Percentiles rank a stretch among this genome's conserved stretches.
Evolutionary conservation across 169 alveolate species (phyloP).

Genomic region (Plasmodium vivax): DNA sequence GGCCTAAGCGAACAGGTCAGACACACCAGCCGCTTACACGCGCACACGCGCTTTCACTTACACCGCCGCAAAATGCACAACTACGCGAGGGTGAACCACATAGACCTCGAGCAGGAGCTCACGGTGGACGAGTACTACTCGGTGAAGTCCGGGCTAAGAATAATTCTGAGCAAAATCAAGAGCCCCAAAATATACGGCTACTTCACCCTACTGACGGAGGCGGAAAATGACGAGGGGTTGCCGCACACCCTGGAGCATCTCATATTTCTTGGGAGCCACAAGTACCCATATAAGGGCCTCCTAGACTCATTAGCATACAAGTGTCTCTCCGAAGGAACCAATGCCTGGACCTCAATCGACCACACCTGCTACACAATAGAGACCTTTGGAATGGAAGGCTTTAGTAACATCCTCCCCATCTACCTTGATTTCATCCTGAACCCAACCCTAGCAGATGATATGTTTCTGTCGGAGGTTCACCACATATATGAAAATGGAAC

Average conservation of each 20-base stretch:
- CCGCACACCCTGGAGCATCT: slow-evolving; percentile 92
- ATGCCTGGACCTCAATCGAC: slow-evolving; percentile 91
- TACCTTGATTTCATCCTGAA: slow-evolving; percentile 87
- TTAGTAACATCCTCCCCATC: slow-evolving; percentile 87
- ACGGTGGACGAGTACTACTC: slow-evolving; percentile 55
- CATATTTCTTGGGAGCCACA: slow-evolving; percentile 88
- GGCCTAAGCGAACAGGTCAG: neutral
- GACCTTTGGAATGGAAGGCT: slow-evolving; percentile 90
- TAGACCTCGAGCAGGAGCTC: slow-evolving; percentile 33
- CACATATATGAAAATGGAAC: slow-evolving; percentile 85
- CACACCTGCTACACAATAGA: slow-evolving; percentile 87
- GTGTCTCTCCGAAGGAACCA: slow-evolving; percentile 90
- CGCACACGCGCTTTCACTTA: neutral
- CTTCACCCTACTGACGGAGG: slow-evolving; percentile 83
- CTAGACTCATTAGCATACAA: slow-evolving; percentile 84
- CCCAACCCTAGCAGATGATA: slow-evolving; percentile 86
- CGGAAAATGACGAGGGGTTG: slow-evolving; percentile 88
- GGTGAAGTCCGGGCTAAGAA: slow-evolving; percentile 33
- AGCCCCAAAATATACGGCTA: slow-evolving; percentile 81
- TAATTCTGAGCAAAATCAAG: slow-evolving; percentile 36
- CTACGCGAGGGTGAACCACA: slow-evolving; percentile 21
- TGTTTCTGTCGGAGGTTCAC: slow-evolving; percentile 89
- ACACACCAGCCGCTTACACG: neutral
- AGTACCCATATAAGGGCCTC: slow-evolving; percentile 87
- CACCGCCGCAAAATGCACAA: neutral